phyloP scores from a whole-genome alignment of 208 protist genomes.

The Leishmania braziliensis region DNA sequence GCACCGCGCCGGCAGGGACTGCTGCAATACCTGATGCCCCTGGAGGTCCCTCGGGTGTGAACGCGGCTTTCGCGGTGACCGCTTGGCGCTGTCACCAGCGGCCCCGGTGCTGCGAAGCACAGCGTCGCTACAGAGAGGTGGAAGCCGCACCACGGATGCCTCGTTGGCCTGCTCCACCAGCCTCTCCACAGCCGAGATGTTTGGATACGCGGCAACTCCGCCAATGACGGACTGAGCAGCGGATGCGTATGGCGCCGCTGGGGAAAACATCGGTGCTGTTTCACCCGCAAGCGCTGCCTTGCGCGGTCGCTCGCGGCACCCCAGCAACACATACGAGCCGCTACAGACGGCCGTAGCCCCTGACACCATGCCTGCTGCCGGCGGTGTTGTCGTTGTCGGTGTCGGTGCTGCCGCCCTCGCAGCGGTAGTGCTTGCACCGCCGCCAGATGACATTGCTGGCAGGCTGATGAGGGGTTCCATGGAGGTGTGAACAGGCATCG shows the following conservation, averaged over 20 bases:
- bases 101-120: not conserved
- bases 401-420: not conserved
- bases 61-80: not conserved
- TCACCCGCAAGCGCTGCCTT: not conserved
- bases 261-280: not conserved
- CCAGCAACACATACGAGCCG: slow-evolving; percentile 16
- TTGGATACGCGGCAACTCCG: not conserved
- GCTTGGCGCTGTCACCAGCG: not conserved
- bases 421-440: not conserved
- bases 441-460: not conserved
- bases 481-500: slow-evolving; percentile 15
- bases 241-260: not conserved
- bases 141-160: slow-evolving; percentile 12
- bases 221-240: not conserved
- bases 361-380: not conserved
- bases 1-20: slow-evolving; percentile 10
- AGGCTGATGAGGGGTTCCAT: slow-evolving; percentile 12
- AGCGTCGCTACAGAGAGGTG: slow-evolving; percentile 10
- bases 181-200: slow-evolving; percentile 3
- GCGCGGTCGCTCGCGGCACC: slow-evolving; percentile 17
- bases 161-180: slow-evolving; percentile 15
- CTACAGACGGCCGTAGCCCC: slow-evolving; percentile 14
- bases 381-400: not conserved
- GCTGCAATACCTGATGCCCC: not conserved
- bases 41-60: not conserved